Base-by-base conservation (phyloP, 306 rosid genomes). In the Cercis canadensis region DNA sequence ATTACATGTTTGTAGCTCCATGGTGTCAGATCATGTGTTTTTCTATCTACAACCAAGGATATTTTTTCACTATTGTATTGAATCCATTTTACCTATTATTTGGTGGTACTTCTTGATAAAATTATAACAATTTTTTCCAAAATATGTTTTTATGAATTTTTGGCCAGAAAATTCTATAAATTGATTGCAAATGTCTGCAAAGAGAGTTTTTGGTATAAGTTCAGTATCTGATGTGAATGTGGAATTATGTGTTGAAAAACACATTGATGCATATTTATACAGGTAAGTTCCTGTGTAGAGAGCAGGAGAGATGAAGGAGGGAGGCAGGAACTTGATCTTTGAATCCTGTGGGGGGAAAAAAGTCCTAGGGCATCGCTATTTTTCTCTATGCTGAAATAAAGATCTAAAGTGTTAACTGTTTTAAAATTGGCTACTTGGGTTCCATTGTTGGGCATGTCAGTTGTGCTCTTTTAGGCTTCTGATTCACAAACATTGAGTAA, bases 361-460 rank as follows among this genome's bases (percentile, higher is more conserved):
- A 65, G 3, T 49, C 24, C 45, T 15, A 18, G 58, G n/a, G 32
- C 36, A 21, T 61, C 31, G 21, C 10, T 37, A 10, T 34, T 76
- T 62, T 75, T 57, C 57, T 58, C 45, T 58, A 29, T 53, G 67
- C 34, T 49, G 52, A 49, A 21, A 40, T 31, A 54, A 66, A 45
- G 12, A 9, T 56, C 57, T 40, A 60, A 65, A 61, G 37, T 43
- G 51, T 60, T 11, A 67, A 39, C 50, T 72, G 67, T 66, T 50
- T 54, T 33, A 47, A 62, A 45, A n/a, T 21, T 29, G 62, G 51
- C 43, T 64, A 33, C 18, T 39, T 59, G 70, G 52, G 18, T 44
- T 70, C 45, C 55, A 60, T 34, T 70, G 19, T 50, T 43, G 14
- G 41, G 41, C 55, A 36, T 65, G 40, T 64, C 73, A 40, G 11